These are phyloP conservation scores for Barbatosphaeria neglecta DNA, from an alignment of 495 filamentous ascomycete species.

Conservation along the genomic window DNA sequence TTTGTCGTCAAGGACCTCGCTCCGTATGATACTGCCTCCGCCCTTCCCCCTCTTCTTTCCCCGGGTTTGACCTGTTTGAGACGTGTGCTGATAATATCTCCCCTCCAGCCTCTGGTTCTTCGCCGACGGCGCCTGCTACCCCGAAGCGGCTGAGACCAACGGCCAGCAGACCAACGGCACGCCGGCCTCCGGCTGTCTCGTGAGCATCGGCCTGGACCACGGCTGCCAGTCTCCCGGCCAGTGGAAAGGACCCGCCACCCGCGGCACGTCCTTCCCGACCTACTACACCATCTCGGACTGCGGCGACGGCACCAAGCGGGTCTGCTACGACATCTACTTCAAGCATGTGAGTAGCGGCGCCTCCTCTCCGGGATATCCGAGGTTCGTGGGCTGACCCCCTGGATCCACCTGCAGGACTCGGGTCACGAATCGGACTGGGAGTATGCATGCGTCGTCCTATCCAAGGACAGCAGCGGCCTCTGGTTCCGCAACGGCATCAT, in stretches of 20 bases:
- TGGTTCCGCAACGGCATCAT: neutral
- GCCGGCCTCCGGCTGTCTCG: neutral
- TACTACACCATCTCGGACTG: neutral
- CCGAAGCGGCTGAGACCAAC: neutral
- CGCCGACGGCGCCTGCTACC: neutral
- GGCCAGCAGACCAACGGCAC: neutral
- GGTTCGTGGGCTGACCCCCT: neutral
- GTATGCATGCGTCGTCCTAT: neutral
- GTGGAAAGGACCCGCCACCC: neutral
- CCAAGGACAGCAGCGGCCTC: neutral
- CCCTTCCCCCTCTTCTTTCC: neutral
- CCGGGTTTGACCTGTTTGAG: too few species aligned
- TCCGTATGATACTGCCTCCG: neutral
- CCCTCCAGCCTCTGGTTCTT: neutral
- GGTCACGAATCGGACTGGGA: conserved; percentile 1
- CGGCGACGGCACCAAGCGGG: neutral
- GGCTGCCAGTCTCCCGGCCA: neutral
- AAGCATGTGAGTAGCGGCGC: neutral
- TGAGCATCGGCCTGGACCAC: neutral
- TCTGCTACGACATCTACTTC: conserved; percentile 1
- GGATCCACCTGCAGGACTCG: neutral
- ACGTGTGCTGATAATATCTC: neutral
- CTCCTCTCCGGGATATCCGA: neutral
- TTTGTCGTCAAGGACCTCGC: neutral
- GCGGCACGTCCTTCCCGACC: neutral